Percentiles rank a stretch among this genome's conserved stretches.
These are phyloP conservation scores for Diutina mesorugosa DNA, from an alignment of 1,139 yeast species.

Conservation along the genomic window DNA sequence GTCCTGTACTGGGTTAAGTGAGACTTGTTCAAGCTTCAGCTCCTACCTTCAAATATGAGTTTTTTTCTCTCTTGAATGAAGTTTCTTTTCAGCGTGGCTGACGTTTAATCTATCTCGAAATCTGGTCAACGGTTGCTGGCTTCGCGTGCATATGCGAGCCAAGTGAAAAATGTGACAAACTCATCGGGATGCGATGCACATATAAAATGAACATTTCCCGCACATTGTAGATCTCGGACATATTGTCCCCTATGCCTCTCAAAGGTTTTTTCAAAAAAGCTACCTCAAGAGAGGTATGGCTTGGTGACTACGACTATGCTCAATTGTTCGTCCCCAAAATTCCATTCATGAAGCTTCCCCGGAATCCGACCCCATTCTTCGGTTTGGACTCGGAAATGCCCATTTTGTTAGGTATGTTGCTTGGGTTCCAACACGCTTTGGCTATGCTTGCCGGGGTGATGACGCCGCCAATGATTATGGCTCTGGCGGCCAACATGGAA, in stretches of 20 bases:
- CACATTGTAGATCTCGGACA: neutral
- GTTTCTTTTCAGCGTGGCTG: neutral
- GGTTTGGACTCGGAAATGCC: conserved; percentile 2
- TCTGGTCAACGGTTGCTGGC: neutral
- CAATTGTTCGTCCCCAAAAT: neutral
- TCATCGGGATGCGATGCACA: neutral
- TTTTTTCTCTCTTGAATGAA: no score
- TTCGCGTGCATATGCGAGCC: neutral
- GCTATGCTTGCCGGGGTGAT: conserved; percentile 2
- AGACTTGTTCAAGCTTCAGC: no score
- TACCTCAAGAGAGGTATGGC: neutral
- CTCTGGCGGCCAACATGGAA: neutral
- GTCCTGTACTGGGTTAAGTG: no score
- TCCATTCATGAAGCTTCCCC: neutral
- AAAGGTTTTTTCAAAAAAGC: neutral
- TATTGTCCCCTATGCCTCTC: neutral
- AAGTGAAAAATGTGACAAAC: neutral
- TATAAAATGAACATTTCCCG: neutral
- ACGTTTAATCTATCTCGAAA: neutral
- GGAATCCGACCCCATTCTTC: neutral
- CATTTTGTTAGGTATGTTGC: neutral
- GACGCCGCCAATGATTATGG: conserved; percentile 2
- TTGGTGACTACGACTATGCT: conserved; percentile 1
- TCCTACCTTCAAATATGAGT: no score
- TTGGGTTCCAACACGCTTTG: conserved; percentile 1